These are phyloP conservation scores for Triticum aestivum DNA, from an alignment of 176 grass and related monocot genomes.

Conservation along the genomic window IWGSC_CS_RefSeq_v2.1 NC_057796.1:310643857-310644356, in stretches of 20 bases:
- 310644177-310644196: conserved; percentile 85
- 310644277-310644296: conserved; percentile 6
- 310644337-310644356: not conserved
- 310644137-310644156: conserved; percentile 70
- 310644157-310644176: conserved; percentile 96
- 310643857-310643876: not conserved
- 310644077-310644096: not conserved
- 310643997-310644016: not conserved
- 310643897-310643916: not conserved
- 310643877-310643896: not conserved
- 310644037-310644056: not conserved
- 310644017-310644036: not conserved
- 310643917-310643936: not conserved
- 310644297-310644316: not conserved
- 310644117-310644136: conserved; percentile 32
- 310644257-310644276: conserved; percentile 53
- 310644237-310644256: conserved; percentile 86
- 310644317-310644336: not conserved
- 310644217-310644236: conserved; percentile 78
- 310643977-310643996: not conserved
- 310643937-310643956: not conserved
- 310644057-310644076: conserved; percentile 12
- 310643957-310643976: not conserved
- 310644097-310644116: not conserved
- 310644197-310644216: conserved; percentile 83